Evolutionary conservation across 176 grass and related monocot species (phyloP), one percentile per base, ranked within the genome.

Genomic region (Oryza glaberrima): DNA sequence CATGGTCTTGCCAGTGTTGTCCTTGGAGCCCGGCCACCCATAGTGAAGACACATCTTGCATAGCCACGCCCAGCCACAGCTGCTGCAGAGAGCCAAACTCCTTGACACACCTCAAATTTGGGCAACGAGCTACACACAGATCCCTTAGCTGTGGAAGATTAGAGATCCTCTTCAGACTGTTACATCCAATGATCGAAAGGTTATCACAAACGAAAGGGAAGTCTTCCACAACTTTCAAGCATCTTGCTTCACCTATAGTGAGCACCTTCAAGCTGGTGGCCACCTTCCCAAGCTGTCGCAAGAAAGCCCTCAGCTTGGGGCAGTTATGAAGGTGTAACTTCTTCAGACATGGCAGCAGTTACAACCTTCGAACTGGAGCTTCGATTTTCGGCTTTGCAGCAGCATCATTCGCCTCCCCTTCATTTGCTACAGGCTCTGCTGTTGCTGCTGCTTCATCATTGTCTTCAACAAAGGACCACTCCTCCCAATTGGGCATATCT

Each of bases 121-220:
- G 66, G 15, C 76, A 83, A 73, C 23, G 0, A 36, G 9, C 8
- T 49, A 90, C 13, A 4, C 25, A 0, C 13, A 86, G 71, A 11
- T 79, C 23, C 9, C 34, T 65, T 14, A 90, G 41, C 2, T 4
- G 14, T 20, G 80, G 81, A 56, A 88, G 26, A 26, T 84, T 84
- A 2, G 67, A 90, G 23, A 86, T 4, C 51, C 64, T 68, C 67
- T 90, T 46, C 4, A 86, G 51, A 17, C 38, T 2, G 5, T 20
- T 4, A 34, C 73, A 76, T 1, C 17, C 4, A 3, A 0, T 0
- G n/a, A 90, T 73, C 10, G 11, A 0, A 23, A 90, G 83, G 40
- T 0, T 9, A 11, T 46, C 44, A 46, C 1, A 46, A 46, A 46
- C 10, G 44, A 46, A 46, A 2, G 9, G 8, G 44, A 46, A 9